A percentile compares a stretch with the other conserved stretches of the same genome.
These are phyloP conservation scores for Endocarpon pusillum DNA, from an alignment of 495 filamentous ascomycete species.

Conservation along the genomic window DNA sequence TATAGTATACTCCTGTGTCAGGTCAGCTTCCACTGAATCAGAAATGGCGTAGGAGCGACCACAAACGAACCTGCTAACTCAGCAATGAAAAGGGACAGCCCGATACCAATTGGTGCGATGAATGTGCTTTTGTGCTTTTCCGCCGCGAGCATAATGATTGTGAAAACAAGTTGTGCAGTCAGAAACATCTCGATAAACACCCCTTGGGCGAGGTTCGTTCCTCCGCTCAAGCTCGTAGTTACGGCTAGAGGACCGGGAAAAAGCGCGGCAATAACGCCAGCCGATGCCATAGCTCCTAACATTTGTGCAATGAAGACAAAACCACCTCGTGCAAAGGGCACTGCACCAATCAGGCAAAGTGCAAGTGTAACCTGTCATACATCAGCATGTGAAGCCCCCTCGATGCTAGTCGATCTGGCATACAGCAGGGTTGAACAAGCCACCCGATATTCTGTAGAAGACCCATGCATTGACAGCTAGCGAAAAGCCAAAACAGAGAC, in stretches of 20 bases:
- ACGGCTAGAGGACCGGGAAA: constrained; percentile 47
- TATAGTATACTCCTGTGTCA: constrained; percentile 45
- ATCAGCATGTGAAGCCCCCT: not conserved
- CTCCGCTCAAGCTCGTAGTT: constrained; percentile 36
- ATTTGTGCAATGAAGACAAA: constrained; percentile 38
- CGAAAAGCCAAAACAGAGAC: constrained; percentile 55
- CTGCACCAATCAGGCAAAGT: constrained; percentile 36
- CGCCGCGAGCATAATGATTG: constrained; percentile 71
- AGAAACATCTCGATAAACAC: constrained; percentile 70
- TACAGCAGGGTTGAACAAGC: constrained; percentile 68
- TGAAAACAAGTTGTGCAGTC: constrained; percentile 61
- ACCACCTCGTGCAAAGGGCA: constrained; percentile 31
- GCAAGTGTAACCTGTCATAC: constrained; percentile 36
- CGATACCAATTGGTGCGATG: constrained; percentile 63
- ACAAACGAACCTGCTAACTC: constrained; percentile 39
- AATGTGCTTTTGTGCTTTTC: constrained; percentile 72
- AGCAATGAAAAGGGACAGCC: constrained; percentile 50
- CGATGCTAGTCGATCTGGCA: constrained; percentile 3
- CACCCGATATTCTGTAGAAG: constrained; percentile 66
- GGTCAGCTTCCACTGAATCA: no score
- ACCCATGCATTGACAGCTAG: constrained; percentile 71
- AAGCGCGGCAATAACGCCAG: constrained; percentile 42
- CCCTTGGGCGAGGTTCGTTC: constrained; percentile 43
- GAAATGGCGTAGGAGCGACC: not conserved
- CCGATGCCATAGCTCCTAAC: constrained; percentile 38